These are phyloP conservation scores for Diaporthe velutina DNA, from an alignment of 2,329 filamentous ascomycete species.

Conservation along the genomic window DNA sequence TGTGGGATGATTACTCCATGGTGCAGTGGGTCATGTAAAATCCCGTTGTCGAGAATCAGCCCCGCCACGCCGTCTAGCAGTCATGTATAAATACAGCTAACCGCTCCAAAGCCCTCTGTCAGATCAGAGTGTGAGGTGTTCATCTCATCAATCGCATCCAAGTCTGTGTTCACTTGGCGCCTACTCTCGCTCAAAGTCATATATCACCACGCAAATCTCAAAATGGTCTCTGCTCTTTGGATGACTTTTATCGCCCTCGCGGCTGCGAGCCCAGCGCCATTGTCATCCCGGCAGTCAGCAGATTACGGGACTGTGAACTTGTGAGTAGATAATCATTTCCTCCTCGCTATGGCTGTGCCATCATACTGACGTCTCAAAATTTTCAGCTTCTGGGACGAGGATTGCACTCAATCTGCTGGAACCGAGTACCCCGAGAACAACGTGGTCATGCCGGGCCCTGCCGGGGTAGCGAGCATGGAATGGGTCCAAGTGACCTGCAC, in stretches of 20 bases:
- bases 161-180: neutral
- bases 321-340: neutral
- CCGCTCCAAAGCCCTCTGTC: no score
- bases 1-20: neutral
- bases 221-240: neutral
- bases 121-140: neutral
- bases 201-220: neutral
- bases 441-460: neutral
- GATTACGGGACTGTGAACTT: slow-evolving; percentile 11
- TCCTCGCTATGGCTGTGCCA: rapidly evolving
- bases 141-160: neutral
- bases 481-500: slow-evolving; percentile 9
- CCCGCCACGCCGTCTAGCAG: neutral
- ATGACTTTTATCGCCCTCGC: neutral
- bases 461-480: neutral
- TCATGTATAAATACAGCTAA: neutral
- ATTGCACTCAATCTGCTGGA: neutral
- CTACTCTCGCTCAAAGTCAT: neutral
- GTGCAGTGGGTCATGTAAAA: neutral
- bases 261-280: neutral
- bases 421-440: neutral
- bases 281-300: neutral
- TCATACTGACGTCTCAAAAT: neutral
- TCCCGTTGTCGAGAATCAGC: neutral
- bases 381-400: slow-evolving; percentile 3